A percentile compares a stretch with the other conserved stretches of the same genome.
Evolutionary conservation across 2,329 filamentous ascomycete species (phyloP).

Genomic region (Ceratocystis eucalypticola): DNA sequence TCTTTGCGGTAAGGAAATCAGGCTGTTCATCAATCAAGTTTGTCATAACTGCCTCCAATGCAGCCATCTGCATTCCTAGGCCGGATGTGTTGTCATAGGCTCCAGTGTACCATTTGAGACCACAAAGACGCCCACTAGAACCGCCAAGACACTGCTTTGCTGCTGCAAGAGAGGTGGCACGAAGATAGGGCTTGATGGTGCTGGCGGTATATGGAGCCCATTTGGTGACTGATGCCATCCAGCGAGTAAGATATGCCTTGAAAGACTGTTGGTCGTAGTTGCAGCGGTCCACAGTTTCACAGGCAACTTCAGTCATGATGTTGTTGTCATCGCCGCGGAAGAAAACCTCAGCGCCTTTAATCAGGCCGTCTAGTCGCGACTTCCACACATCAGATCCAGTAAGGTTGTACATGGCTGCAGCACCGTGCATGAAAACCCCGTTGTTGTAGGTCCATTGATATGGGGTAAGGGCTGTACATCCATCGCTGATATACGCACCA

Average conservation of each 20-base stretch:
- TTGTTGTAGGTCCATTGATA: conserved; percentile 60
- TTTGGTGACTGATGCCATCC: conserved; percentile 48
- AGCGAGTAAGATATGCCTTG: conserved; percentile 49
- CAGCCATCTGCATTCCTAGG: conserved; percentile 59
- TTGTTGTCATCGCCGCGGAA: conserved; percentile 38
- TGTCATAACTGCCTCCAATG: conserved; percentile 49
- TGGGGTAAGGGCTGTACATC: conserved; percentile 44
- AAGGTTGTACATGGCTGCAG: conserved; percentile 57
- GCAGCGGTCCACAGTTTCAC: conserved; percentile 48
- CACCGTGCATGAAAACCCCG: conserved; percentile 51
- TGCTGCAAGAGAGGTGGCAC: conserved; percentile 43
- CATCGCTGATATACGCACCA: conserved; percentile 41
- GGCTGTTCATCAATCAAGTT: conserved; percentile 39
- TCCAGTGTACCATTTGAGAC: conserved; percentile 43
- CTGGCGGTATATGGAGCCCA: conserved; percentile 47
- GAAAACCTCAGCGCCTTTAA: conserved; percentile 41
- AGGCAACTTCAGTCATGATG: conserved; percentile 53
- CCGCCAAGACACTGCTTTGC: conserved; percentile 45
- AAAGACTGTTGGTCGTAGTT: conserved; percentile 50
- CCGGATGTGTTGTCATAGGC: conserved; percentile 47
- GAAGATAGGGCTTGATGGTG: conserved; percentile 39
- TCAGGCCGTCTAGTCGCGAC: conserved; percentile 41
- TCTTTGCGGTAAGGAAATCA: conserved; percentile 35
- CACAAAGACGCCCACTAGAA: conserved; percentile 43
- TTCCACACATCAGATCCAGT: conserved; percentile 41